Conservation (phyloP, 768 basidiomycete genomes). For the Filobasidium wieringae region DNA sequence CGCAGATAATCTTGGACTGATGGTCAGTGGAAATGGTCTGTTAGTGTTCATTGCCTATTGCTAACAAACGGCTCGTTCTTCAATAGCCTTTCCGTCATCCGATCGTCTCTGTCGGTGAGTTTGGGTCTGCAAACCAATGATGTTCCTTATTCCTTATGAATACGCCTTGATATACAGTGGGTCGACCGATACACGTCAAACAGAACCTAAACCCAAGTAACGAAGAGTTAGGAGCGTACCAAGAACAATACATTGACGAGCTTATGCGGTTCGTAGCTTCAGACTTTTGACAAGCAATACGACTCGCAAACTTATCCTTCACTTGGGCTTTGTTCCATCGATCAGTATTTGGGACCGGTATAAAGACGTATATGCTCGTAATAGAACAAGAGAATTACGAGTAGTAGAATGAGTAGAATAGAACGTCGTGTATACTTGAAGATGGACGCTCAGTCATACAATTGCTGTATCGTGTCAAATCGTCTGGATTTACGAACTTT, state of each 20-base stretch:
- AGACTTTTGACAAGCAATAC: not conserved
- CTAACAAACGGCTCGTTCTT: not conserved
- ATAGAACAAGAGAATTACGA: slow-evolving; percentile 47
- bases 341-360: slow-evolving; percentile 91
- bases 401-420: slow-evolving; percentile 35
- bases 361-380: slow-evolving; percentile 83
- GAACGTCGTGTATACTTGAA: no score
- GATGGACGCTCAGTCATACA: no score
- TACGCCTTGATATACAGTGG: slow-evolving; percentile 47
- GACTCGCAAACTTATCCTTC: slow-evolving; percentile 1
- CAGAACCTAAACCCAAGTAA: slow-evolving; percentile 68
- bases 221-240: slow-evolving; percentile 66
- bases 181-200: slow-evolving; percentile 69
- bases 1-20: slow-evolving; percentile 74
- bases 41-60: not conserved
- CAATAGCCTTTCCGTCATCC: slow-evolving; percentile 77
- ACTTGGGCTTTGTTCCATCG: not conserved
- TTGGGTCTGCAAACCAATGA: not conserved
- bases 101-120: slow-evolving; percentile 93
- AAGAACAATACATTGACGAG: slow-evolving; percentile 81
- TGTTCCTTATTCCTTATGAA: not conserved
- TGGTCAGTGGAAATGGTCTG: slow-evolving; percentile 37
- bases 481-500: no score
- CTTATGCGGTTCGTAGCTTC: slow-evolving; percentile 59
- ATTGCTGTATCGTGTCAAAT: no score